Evolutionary conservation across 129 eudicot species (phyloP), one percentile per base, ranked within the genome.

Genomic region (Gnaphalium uliginosum): DNA sequence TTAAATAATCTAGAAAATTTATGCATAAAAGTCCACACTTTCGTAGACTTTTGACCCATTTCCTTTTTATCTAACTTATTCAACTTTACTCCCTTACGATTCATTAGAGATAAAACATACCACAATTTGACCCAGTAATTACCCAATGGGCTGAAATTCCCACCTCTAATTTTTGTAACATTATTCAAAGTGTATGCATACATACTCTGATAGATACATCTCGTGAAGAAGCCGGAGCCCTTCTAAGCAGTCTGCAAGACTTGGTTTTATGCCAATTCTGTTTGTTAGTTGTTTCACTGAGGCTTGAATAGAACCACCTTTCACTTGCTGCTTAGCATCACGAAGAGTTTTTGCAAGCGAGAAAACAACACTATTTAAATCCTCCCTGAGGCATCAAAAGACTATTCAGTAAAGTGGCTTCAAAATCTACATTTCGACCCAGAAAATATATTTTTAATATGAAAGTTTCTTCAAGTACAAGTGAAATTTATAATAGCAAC

Each of bases 161-260:
- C 51, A 11, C 51, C 51, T 43, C 51, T 43, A 43, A 11, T 39
- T 39, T 3, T 39, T 39, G 2, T 10, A 43, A 43, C 51, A 43
- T 43, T 2, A 43, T 43, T 43, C 13, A 32, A 43, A 66, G 24
- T 30, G 57, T 66, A 53, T 18, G 73, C 5, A 62, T 48, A 23
- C 91, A 54, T 94, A 94, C 98, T 94, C 97, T 73, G 97, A 81
- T 50, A 78, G 85, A 79, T 93, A 87, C 98, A 93, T 93, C 85
- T 90, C 96, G 21, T 87, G 83, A 68, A 94, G 88, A 78, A 85
- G 76, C 72, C 83, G 70, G 11, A 94, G 93, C 60, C 97, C 97
- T 70, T 88, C 93, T 77, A 94, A 80, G 78, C 97, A 94, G 79
- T 88, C 87, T 25, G 88, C 84, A 78, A 87, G 70, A 69, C 88